Evolutionary conservation across 2,329 filamentous ascomycete genomes (phyloP), one percentile per base, ranked within the genome.

Genomic region (Pleurostoma richardsiae): DNA sequence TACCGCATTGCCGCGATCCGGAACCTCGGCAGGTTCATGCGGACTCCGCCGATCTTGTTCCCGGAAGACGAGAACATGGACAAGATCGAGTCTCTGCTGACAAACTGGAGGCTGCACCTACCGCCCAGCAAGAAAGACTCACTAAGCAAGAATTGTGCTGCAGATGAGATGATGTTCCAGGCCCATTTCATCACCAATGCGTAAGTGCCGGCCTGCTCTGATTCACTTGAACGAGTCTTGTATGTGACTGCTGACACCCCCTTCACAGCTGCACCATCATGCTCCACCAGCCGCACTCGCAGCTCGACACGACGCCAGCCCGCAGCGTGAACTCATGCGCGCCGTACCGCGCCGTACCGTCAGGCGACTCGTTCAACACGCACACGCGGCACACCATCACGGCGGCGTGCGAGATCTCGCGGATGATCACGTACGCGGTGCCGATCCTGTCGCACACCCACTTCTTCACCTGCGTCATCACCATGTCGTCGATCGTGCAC

Each of bases 101-200:
- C 76, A 10, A 91, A 90, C 61, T 96, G 89, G 88, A 79, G 82
- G 45, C 78, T 92, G 42, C 86, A 94, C 57, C 72, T 96, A 1
- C 90, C 91, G 0, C 72, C 77, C 11, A 74, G 74, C 10, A 95
- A 95, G 67, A 75, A 76, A 46, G 80, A 88, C 50, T 74, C 88
- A 11, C 71, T 95, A 45, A 79, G 82, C 49, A 77, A 79, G 51
- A 80, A 85, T 55, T 85, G 88, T 30, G 77, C 82, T 45, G 74
- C 91, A 8, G 91, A 96, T 61, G 89, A 95, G 66, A 86, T 95
- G 78, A 83, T 96, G 66, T 95, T 96, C 68, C 89, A 95, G 63
- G 90, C 88, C 1, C 85, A 88, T 52, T 92, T 95, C 81, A 88
- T 95, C 57, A 77, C 71, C 30, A 69, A 80, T 51, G 76, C 77